These are phyloP conservation scores for Rhododendron mucronatum DNA, from an alignment of 148 eudicot genomes.

Conservation along the genomic window DNA sequence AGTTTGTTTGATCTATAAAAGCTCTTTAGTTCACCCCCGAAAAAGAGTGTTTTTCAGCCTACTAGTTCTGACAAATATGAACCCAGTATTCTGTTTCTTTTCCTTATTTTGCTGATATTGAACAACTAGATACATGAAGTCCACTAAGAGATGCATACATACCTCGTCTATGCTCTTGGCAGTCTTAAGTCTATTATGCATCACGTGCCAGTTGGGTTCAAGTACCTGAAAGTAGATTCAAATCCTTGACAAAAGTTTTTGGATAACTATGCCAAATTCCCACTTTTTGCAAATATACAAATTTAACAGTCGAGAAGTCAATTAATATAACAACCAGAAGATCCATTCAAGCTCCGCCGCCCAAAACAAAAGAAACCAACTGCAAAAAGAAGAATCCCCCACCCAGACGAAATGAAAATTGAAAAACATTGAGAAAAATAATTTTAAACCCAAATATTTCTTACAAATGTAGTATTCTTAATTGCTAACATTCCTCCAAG, in stretches of 20 bases:
- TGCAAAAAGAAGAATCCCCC: neutral
- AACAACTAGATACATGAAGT: slow-evolving; percentile 2
- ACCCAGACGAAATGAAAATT: neutral
- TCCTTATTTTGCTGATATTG: neutral
- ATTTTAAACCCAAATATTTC: neutral
- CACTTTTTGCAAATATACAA: neutral
- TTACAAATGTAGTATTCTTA: neutral
- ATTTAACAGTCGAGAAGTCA: neutral
- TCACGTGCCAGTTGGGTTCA: slow-evolving; percentile 97
- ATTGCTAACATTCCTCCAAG: neutral
- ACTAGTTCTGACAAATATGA: neutral
- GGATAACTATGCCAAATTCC: neutral
- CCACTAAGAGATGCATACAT: neutral
- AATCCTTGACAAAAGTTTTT: neutral
- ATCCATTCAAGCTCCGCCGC: neutral
- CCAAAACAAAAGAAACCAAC: neutral
- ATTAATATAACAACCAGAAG: neutral
- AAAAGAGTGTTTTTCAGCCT: neutral
- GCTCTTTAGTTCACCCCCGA: no score
- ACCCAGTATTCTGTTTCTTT: neutral
- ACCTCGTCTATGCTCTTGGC: slow-evolving; percentile 99
- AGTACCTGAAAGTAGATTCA: slow-evolving; percentile 59
- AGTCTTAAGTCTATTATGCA: slow-evolving; percentile 77
- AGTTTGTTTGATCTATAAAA: no score
- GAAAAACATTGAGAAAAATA: neutral